These are phyloP conservation scores for Iberis amara DNA, from an alignment of 441 rosid genomes.

Conservation along the genomic window DNA sequence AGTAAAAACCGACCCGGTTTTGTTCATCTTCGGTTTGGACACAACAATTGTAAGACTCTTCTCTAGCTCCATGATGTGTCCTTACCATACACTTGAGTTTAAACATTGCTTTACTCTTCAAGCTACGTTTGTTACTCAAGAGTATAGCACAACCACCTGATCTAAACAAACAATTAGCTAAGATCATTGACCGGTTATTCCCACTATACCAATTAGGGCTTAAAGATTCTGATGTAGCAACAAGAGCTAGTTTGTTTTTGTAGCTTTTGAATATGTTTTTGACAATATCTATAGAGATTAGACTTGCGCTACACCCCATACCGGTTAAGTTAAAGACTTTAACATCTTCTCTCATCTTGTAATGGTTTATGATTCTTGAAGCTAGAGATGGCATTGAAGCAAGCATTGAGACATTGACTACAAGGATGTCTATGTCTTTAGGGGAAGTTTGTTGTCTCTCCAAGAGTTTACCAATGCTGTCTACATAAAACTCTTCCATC, in stretches of 20 bases:
- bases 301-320: conserved; percentile 96
- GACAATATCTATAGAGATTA: conserved; percentile 60
- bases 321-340: conserved; percentile 70
- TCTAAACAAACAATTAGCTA: conserved; percentile 76
- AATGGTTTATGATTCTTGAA: conserved; percentile 58
- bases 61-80: conserved; percentile 79
- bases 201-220: conserved; percentile 85
- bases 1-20: conserved; percentile 57
- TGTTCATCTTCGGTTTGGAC: conserved; percentile 61
- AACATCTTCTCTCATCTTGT: conserved; percentile 69
- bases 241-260: conserved; percentile 45
- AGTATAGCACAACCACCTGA: conserved; percentile 74
- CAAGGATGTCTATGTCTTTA: conserved; percentile 58
- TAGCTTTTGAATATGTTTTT: conserved; percentile 52
- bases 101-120: conserved; percentile 48
- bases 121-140: conserved; percentile 62
- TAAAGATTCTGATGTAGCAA: conserved; percentile 70
- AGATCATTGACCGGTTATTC: conserved; percentile 74
- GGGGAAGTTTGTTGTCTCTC: conserved; percentile 52
- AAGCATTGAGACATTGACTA: conserved; percentile 77
- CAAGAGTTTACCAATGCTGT: conserved; percentile 52
- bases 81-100: conserved; percentile 65
- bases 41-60: conserved; percentile 69
- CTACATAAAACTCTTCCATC: conserved; percentile 73
- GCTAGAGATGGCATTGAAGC: conserved; percentile 53